A percentile compares a stretch with the other conserved stretches of the same genome.
Evolutionary conservation across 164 flowering plant genomes (phyloP).

Genomic region (Vitis riparia): DNA sequence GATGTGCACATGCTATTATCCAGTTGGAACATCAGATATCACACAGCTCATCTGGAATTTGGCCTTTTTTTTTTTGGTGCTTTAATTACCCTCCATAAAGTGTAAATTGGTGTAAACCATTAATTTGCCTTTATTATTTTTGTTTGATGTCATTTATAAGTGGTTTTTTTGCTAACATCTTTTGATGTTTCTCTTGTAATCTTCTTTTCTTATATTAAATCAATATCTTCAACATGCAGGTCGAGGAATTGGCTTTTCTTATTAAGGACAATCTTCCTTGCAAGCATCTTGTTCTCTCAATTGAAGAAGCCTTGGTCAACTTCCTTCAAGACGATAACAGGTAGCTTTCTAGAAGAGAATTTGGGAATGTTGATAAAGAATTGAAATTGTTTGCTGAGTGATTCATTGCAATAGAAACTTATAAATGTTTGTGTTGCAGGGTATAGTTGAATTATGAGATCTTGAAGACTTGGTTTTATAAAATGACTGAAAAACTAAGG

Average conservation of each 20-base stretch:
- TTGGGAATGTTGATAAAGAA: not conserved
- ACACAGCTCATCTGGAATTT: too few species aligned
- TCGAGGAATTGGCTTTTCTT: conserved; percentile 86
- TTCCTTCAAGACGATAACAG: conserved; percentile 70
- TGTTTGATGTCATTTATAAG: too few species aligned
- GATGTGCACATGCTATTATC: too few species aligned
- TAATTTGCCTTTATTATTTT: too few species aligned
- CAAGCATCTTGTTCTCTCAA: conserved; percentile 84
- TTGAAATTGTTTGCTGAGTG: not conserved
- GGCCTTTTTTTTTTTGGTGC: too few species aligned
- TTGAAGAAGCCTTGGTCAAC: conserved; percentile 69
- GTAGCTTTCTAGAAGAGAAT: conserved; percentile 26
- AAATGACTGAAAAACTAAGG: too few species aligned
- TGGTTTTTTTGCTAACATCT: too few species aligned
- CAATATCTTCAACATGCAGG: conserved; percentile 36
- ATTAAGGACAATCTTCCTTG: conserved; percentile 72
- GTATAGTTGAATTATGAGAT: too few species aligned
- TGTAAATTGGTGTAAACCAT: conserved; percentile 5
- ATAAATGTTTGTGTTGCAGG: not conserved
- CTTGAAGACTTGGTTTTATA: too few species aligned
- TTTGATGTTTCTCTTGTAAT: not conserved
- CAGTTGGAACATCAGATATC: too few species aligned
- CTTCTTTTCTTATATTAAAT: not conserved
- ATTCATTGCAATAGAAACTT: not conserved
- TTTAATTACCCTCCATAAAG: too few species aligned